Conservation (phyloP, 1,284 basidiomycete genomes). For the Fomitiporia mediterranea region DNA sequence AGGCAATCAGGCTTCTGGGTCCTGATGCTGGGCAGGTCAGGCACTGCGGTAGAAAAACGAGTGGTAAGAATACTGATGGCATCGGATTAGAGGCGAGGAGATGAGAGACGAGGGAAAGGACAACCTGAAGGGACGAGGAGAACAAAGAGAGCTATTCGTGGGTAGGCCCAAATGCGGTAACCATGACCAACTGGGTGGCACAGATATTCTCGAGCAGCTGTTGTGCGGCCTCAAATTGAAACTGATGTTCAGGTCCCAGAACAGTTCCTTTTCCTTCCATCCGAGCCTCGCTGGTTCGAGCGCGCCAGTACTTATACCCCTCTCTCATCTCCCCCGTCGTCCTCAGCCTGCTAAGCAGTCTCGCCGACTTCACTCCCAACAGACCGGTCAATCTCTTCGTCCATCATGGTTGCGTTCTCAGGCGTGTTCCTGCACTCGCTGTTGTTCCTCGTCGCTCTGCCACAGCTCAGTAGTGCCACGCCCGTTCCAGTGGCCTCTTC, state of each 20-base stretch:
- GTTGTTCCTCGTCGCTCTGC: background rate
- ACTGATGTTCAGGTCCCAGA: background rate
- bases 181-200: background rate
- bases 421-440: background rate
- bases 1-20: background rate
- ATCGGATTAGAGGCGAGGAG: background rate
- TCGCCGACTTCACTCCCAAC: slow-evolving; percentile 1
- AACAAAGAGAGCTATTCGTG: slow-evolving; percentile 3
- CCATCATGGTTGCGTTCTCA: slow-evolving; percentile 3
- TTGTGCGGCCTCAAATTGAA: background rate
- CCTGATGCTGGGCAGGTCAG: background rate
- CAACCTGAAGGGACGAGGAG: background rate
- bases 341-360: slow-evolving; percentile 8
- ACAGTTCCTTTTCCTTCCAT: background rate
- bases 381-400: background rate
- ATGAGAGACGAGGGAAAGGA: background rate
- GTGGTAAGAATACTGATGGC: background rate
- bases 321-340: background rate
- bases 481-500: slow-evolving; percentile 3
- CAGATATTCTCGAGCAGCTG: background rate
- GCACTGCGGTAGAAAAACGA: background rate
- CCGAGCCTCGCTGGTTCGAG: slow-evolving; percentile 12
- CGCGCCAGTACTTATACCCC: background rate
- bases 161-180: background rate
- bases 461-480: slow-evolving; percentile 1